Evolutionary conservation across 345 rosid species (phyloP).

Genomic region (Brassica cretica): DNA sequence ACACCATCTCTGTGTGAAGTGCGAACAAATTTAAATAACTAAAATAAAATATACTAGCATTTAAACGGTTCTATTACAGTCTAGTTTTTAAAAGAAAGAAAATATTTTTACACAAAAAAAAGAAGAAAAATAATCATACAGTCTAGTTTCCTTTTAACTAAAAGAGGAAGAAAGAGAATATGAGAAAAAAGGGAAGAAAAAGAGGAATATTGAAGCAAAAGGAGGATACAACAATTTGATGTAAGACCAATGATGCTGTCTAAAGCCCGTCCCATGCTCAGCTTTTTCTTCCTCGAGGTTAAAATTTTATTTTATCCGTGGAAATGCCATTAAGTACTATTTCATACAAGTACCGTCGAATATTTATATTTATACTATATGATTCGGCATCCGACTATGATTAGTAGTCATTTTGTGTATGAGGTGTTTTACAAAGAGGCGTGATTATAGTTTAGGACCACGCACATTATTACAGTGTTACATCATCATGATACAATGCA

Average conservation of each 20-base stretch:
- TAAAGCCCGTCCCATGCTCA: slow-evolving; percentile 41
- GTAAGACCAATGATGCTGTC: slow-evolving; percentile 39
- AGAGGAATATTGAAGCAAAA: slow-evolving; percentile 36
- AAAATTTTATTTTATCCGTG: neutral
- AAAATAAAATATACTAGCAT: slow-evolving; percentile 8
- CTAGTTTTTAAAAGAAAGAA: neutral
- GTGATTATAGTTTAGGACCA: slow-evolving; percentile 25
- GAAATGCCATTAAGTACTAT: neutral
- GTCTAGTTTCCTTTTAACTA: slow-evolving; percentile 21
- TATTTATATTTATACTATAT: slow-evolving; percentile 7
- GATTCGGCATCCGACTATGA: slow-evolving; percentile 23
- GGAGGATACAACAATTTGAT: slow-evolving; percentile 37
- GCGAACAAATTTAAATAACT: slow-evolving; percentile 1
- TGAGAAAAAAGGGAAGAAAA: slow-evolving; percentile 28
- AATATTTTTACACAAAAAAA: neutral
- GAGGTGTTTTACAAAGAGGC: slow-evolving; percentile 29
- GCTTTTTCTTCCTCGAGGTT: slow-evolving; percentile 36
- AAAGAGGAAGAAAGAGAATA: slow-evolving; percentile 24
- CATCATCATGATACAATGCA: slow-evolving; percentile 32
- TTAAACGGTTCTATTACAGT: neutral
- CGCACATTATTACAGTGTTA: slow-evolving; percentile 16
- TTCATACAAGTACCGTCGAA: neutral
- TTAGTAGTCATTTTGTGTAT: slow-evolving; percentile 25
- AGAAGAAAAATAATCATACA: neutral
- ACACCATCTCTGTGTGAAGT: slow-evolving; percentile 9